phyloP scores from a whole-genome alignment of 2,329 filamentous ascomycete genomes.

The Sporothrix curviconia region DNA sequence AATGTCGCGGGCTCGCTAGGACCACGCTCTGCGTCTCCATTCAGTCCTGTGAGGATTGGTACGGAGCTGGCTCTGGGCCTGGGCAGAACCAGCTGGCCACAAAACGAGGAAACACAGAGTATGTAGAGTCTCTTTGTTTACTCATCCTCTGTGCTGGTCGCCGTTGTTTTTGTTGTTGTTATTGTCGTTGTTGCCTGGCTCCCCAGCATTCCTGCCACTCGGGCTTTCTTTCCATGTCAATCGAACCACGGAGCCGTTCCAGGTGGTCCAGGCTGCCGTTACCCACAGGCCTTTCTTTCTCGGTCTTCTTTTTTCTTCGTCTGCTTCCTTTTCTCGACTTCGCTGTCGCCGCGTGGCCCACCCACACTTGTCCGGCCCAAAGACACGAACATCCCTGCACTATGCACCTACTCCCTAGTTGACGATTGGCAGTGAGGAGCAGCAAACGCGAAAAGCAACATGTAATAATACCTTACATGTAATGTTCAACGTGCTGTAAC shows the following conservation, averaged over 20 bases:
- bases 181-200: neutral
- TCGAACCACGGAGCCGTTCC: neutral
- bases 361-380: neutral
- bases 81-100: too few relatives aligned
- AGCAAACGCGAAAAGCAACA: neutral
- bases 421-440: neutral
- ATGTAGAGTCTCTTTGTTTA: too few relatives aligned
- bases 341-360: neutral
- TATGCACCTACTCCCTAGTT: slow-evolving; percentile 7
- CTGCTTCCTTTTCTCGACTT: slow-evolving; percentile 2
- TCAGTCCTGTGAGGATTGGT: too few relatives aligned
- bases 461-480: too few relatives aligned
- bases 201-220: neutral
- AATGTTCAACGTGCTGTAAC: too few relatives aligned
- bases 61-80: too few relatives aligned
- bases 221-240: neutral
- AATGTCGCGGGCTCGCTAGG: too few relatives aligned
- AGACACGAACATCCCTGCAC: slow-evolving; percentile 6
- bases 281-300: too few relatives aligned
- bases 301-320: neutral
- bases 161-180: neutral
- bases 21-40: too few relatives aligned
- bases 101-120: too few relatives aligned
- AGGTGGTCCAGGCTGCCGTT: too few relatives aligned
- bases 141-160: too few relatives aligned